These are phyloP conservation scores for Xylaria curta DNA, from an alignment of 495 filamentous ascomycete genomes.

Conservation along the genomic window DNA sequence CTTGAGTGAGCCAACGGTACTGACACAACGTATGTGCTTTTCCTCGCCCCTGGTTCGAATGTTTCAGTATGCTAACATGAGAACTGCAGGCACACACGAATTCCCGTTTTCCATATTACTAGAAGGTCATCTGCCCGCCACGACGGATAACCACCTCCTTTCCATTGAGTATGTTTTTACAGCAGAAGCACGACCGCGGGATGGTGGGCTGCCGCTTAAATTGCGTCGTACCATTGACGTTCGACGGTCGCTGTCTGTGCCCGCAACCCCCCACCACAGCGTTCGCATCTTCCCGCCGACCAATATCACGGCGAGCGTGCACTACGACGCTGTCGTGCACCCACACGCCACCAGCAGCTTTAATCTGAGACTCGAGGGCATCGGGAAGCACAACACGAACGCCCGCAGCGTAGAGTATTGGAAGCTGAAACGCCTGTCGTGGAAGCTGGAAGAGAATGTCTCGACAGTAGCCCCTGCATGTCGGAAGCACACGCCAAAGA, in stretches of 20 bases:
- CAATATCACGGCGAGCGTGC: constrained; percentile 81
- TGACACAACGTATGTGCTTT: constrained; percentile 61
- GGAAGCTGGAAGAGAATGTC: constrained; percentile 88
- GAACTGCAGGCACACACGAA: constrained; percentile 62
- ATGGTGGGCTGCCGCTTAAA: constrained; percentile 58
- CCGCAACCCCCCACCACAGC: constrained; percentile 72
- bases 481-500: constrained; percentile 73
- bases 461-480: constrained; percentile 84
- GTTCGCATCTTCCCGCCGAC: constrained; percentile 96
- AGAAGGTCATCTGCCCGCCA: constrained; percentile 84
- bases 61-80: constrained; percentile 30
- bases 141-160: constrained; percentile 73
- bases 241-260: constrained; percentile 70
- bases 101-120: constrained; percentile 94
- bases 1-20: constrained; percentile 67
- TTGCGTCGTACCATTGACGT: constrained; percentile 70
- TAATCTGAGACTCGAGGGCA: constrained; percentile 78
- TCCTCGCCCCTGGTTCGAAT: not conserved
- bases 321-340: constrained; percentile 81
- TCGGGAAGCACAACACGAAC: constrained; percentile 67
- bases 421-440: constrained; percentile 87
- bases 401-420: constrained; percentile 67
- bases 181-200: constrained; percentile 69
- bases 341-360: constrained; percentile 85
- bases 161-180: constrained; percentile 79